Percentiles rank a stretch among this genome's conserved stretches.
Evolutionary conservation across 2,329 filamentous ascomycete species (phyloP).

Genomic region (Aspergillus flavus): DNA sequence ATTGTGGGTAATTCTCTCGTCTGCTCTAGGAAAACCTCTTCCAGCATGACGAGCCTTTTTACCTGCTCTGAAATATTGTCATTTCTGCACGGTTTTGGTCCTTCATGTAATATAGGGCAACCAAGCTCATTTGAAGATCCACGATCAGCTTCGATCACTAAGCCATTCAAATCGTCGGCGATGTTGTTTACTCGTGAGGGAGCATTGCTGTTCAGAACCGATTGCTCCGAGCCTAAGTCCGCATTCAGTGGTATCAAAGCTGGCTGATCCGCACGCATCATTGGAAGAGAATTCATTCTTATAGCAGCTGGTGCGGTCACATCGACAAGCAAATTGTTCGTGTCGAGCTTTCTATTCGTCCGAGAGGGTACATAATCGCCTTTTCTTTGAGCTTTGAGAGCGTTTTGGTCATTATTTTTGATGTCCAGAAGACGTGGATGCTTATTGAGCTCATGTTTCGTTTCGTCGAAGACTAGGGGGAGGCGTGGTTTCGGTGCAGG

Average conservation of each 20-base stretch:
- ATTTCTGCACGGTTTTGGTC: not conserved
- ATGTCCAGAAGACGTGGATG: not conserved
- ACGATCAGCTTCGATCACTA: slow-evolving; percentile 6
- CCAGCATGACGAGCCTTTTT: slow-evolving; percentile 9
- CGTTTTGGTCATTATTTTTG: not conserved
- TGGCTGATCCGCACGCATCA: slow-evolving; percentile 21
- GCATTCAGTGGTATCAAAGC: slow-evolving; percentile 20
- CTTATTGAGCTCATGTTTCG: slow-evolving; percentile 20
- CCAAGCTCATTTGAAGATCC: not conserved
- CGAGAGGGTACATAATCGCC: not conserved
- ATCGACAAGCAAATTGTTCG: slow-evolving; percentile 18
- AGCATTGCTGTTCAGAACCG: not conserved
- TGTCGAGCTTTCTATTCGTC: not conserved
- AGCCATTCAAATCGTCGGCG: slow-evolving; percentile 11
- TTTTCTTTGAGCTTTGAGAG: not conserved
- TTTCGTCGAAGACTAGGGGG: slow-evolving; percentile 18
- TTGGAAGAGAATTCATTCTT: not conserved
- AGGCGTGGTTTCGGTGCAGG: slow-evolving; percentile 4
- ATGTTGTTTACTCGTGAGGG: not conserved
- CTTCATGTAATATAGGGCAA: not conserved
- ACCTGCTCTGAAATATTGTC: not conserved
- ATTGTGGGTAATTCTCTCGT: not conserved
- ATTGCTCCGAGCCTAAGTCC: not conserved
- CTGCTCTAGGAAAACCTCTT: slow-evolving; percentile 1
- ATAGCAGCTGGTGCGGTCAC: slow-evolving; percentile 8